Evolutionary conservation across 78 protist species (phyloP).

Genomic region (Mantamonas sphyraenae): DNA sequence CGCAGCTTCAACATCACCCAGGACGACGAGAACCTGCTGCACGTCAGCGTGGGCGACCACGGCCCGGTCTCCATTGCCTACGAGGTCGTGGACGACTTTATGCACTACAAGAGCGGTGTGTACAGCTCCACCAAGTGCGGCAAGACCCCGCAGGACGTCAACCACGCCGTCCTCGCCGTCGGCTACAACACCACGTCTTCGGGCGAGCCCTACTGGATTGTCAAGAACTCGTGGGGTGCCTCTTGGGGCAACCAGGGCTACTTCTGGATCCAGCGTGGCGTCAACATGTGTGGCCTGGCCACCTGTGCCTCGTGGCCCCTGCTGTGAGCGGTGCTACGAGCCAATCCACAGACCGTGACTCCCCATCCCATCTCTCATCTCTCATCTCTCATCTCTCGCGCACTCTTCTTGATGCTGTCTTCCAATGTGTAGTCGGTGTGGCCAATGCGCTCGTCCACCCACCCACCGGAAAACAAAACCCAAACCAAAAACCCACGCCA

Average conservation of each 20-base stretch:
- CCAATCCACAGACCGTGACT: too few relatives aligned
- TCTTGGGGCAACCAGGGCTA: conserved; percentile 53
- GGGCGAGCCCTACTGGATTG: conserved; percentile 49
- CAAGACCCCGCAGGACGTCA: conserved; percentile 40
- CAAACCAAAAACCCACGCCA: too few relatives aligned
- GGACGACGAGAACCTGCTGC: conserved; percentile 33
- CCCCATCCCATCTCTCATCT: too few relatives aligned
- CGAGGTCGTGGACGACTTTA: conserved; percentile 41
- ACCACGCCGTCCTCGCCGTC: conserved; percentile 63
- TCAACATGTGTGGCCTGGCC: conserved; percentile 30
- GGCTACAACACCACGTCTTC: too few relatives aligned
- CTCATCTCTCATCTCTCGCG: too few relatives aligned
- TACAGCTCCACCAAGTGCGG: conserved; percentile 32
- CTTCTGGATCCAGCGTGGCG: conserved; percentile 26
- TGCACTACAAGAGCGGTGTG: too few relatives aligned
- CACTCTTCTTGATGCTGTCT: too few relatives aligned
- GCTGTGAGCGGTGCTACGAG: too few relatives aligned
- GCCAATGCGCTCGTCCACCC: too few relatives aligned
- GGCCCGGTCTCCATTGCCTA: conserved; percentile 45
- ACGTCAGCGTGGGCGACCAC: conserved; percentile 23
- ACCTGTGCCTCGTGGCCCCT: too few relatives aligned
- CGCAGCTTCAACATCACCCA: conserved; percentile 22
- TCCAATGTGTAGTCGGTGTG: too few relatives aligned
- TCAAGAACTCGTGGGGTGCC: conserved; percentile 55
- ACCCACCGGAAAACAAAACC: too few relatives aligned